Evolutionary conservation across 768 basidiomycete genomes (phyloP).

Genomic region (Termitomyces heimii): DNA sequence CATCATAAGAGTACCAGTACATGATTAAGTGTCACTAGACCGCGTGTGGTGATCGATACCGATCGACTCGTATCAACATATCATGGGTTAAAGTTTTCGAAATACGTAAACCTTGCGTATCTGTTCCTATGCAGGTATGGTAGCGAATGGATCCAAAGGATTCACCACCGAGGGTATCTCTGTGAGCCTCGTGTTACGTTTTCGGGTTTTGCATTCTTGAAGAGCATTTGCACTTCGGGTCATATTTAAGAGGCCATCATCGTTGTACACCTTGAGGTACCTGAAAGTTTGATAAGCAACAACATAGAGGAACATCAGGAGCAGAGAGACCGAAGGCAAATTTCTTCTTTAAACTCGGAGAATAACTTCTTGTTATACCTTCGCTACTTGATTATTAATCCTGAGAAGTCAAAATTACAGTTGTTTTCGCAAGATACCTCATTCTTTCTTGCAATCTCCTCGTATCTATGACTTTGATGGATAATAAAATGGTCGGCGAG

Average conservation of each 20-base stretch:
- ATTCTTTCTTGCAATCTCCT: slow-evolving; percentile 63
- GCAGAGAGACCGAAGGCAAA: slow-evolving; percentile 50
- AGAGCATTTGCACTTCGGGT: slow-evolving; percentile 47
- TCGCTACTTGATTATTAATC: slow-evolving; percentile 35
- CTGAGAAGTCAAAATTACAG: not conserved
- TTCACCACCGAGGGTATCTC: slow-evolving; percentile 22
- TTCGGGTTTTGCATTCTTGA: slow-evolving; percentile 62
- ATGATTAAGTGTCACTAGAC: not conserved
- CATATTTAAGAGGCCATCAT: slow-evolving; percentile 42
- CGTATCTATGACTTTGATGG: slow-evolving; percentile 81
- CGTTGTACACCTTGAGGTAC: slow-evolving; percentile 57
- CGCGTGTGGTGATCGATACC: not conserved
- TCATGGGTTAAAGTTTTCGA: not conserved
- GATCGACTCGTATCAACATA: not conserved
- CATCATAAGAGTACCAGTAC: too few relatives aligned
- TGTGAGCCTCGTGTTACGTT: slow-evolving; percentile 37
- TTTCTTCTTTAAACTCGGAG: slow-evolving; percentile 72
- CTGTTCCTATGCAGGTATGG: not conserved
- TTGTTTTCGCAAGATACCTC: slow-evolving; percentile 39
- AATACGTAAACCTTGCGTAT: not conserved
- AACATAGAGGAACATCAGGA: not conserved
- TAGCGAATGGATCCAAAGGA: not conserved
- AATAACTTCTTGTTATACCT: slow-evolving; percentile 74
- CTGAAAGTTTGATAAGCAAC: slow-evolving; percentile 23
- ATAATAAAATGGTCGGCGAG: slow-evolving; percentile 84